Evolutionary conservation across 768 basidiomycete genomes (phyloP).

Genomic region (Boletus eberwhitei): DNA sequence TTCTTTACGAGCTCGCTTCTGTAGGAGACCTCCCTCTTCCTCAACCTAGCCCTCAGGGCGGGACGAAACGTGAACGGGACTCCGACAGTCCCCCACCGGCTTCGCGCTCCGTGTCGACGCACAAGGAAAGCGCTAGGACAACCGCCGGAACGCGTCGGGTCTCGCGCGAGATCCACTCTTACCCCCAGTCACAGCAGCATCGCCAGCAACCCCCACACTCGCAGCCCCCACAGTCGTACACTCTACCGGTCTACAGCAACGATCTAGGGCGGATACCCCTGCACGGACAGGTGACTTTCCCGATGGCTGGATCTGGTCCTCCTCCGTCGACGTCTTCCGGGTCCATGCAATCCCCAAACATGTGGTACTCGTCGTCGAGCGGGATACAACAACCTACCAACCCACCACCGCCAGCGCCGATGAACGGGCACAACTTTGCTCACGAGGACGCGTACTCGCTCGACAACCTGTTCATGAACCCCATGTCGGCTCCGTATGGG

Average conservation of each 20-base stretch:
- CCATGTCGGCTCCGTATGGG: slow-evolving; percentile 11
- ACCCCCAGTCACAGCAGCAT: slow-evolving; percentile 7
- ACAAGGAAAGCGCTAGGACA: slow-evolving; percentile 21
- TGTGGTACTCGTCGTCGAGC: slow-evolving; percentile 22
- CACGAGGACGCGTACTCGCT: slow-evolving; percentile 14
- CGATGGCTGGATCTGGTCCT: neutral
- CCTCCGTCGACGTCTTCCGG: neutral
- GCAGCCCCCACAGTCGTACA: slow-evolving; percentile 20
- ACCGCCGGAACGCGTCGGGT: slow-evolving; percentile 37
- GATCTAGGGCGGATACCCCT: slow-evolving; percentile 56
- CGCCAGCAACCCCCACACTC: slow-evolving; percentile 6
- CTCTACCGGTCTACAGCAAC: slow-evolving; percentile 53
- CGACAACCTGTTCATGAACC: slow-evolving; percentile 23
- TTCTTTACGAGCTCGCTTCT: slow-evolving; percentile 67
- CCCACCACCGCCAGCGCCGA: neutral
- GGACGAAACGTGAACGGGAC: slow-evolving; percentile 63
- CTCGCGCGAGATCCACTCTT: slow-evolving; percentile 22
- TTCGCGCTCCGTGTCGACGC: neutral
- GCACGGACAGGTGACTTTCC: slow-evolving; percentile 30
- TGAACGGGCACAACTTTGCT: neutral
- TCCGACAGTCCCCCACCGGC: slow-evolving; percentile 43
- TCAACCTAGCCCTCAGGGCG: slow-evolving; percentile 45
- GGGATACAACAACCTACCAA: neutral
- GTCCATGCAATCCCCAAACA: slow-evolving; percentile 1
- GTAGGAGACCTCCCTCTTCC: slow-evolving; percentile 72